These are phyloP conservation scores for Lachancea mirantina DNA, from an alignment of 805 yeast species.

Conservation along the genomic window DNA sequence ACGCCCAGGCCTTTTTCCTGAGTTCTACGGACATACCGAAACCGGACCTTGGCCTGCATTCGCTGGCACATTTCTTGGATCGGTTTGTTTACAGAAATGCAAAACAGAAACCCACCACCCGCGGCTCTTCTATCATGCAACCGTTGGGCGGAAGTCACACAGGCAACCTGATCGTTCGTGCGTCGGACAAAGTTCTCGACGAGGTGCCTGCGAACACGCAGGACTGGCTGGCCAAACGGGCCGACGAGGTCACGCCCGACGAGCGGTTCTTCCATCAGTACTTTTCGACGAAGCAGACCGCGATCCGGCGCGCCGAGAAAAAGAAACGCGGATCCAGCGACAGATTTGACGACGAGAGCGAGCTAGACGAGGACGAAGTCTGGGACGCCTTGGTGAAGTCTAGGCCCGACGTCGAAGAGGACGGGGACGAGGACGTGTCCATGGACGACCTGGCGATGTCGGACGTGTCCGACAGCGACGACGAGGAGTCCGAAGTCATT, in stretches of 20 bases:
- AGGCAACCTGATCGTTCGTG: constrained; percentile 58
- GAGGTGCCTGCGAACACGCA: constrained; percentile 76
- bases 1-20: constrained; percentile 58
- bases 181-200: constrained; percentile 53
- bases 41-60: constrained; percentile 86
- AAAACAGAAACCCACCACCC: constrained; percentile 61
- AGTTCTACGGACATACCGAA: constrained; percentile 38
- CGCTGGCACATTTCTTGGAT: constrained; percentile 86
- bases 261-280: constrained; percentile 85
- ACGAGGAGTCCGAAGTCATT: constrained; percentile 30
- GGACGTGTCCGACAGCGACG: constrained; percentile 16
- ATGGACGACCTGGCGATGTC: constrained; percentile 15
- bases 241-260: constrained; percentile 68
- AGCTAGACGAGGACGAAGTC: constrained; percentile 60
- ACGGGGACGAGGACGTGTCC: constrained; percentile 34
- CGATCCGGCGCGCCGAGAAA: constrained; percentile 27
- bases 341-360: constrained; percentile 38
- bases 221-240: constrained; percentile 68
- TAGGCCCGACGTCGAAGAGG: constrained; percentile 64
- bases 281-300: constrained; percentile 53
- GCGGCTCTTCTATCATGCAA: constrained; percentile 95
- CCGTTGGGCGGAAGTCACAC: constrained; percentile 70
- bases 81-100: constrained; percentile 93
- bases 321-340: constrained; percentile 27
- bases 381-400: constrained; percentile 76